Evolutionary conservation across 768 basidiomycete species (phyloP).

Genomic region (Macrolepiota fuliginosa): DNA sequence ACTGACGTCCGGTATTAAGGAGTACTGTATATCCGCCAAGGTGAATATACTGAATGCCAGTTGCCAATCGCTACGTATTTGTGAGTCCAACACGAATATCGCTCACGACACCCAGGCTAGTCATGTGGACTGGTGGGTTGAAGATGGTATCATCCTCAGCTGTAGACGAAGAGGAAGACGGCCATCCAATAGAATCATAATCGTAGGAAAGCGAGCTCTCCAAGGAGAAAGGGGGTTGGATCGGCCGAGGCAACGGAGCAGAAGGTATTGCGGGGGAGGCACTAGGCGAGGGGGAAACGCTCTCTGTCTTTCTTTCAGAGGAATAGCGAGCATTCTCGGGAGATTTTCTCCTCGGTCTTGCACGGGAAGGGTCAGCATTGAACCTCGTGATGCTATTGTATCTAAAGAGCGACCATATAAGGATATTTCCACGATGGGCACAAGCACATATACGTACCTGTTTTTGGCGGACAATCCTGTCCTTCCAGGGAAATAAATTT

Average conservation of each 20-base stretch:
- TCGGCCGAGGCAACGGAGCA: constrained; percentile 18
- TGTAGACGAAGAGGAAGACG: constrained; percentile 31
- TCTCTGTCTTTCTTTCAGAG: constrained; percentile 31
- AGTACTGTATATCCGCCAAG: too few species aligned
- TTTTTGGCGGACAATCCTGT: constrained; percentile 62
- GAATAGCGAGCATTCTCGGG: constrained; percentile 29
- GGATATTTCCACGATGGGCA: constrained; percentile 4
- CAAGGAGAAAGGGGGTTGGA: constrained; percentile 11
- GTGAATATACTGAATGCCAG: too few species aligned
- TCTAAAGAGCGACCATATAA: constrained; percentile 23
- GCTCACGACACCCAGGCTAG: constrained; percentile 1
- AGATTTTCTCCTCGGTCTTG: constrained; percentile 36
- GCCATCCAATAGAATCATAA: constrained; percentile 22
- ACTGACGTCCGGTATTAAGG: too few species aligned
- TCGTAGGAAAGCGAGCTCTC: constrained; percentile 17
- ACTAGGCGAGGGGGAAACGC: constrained; percentile 40
- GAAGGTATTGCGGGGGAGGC: constrained; percentile 38
- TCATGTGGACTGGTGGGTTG: constrained; percentile 17
- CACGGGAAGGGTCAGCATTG: constrained; percentile 36
- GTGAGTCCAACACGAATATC: constrained; percentile 16
- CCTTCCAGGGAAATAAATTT: constrained; percentile 58
- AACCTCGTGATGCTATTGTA: constrained; percentile 54
- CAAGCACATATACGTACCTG: constrained; percentile 33
- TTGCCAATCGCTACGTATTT: too few species aligned
- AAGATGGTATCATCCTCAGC: constrained; percentile 28